Evolutionary conservation across 225 moss, liverwort and hornwort species (phyloP).

Genomic region (Anthoceros angustus): DNA sequence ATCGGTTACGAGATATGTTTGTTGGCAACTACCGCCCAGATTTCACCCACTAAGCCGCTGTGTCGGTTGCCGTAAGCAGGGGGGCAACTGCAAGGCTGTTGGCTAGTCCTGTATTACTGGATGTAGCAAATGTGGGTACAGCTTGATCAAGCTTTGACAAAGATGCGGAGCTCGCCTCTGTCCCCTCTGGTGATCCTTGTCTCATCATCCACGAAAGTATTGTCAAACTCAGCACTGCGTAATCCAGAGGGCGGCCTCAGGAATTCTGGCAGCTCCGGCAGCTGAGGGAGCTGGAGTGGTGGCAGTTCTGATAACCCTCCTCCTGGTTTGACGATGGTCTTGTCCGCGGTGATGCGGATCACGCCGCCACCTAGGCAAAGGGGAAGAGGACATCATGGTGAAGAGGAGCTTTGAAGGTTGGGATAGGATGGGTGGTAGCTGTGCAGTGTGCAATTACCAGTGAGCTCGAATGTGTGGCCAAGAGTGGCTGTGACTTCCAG

Average conservation of each 20-base stretch:
- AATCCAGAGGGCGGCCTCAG: slow-evolving; percentile 21
- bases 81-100: too few species aligned
- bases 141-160: slow-evolving; percentile 36
- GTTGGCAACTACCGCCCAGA: background rate
- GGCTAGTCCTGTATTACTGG: too few species aligned
- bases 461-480: slow-evolving; percentile 59
- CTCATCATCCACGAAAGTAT: slow-evolving; percentile 67
- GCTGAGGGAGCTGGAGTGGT: slow-evolving; percentile 51
- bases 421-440: background rate
- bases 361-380: slow-evolving; percentile 30
- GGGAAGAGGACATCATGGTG: background rate
- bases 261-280: slow-evolving; percentile 69
- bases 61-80: too few species aligned
- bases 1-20: background rate
- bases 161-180: slow-evolving; percentile 89
- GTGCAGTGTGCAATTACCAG: slow-evolving; percentile 19
- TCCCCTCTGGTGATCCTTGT: slow-evolving; percentile 83
- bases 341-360: slow-evolving; percentile 53
- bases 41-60: too few species aligned
- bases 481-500: slow-evolving; percentile 55
- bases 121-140: background rate
- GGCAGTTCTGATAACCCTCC: slow-evolving; percentile 53
- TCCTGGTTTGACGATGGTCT: slow-evolving; percentile 42
- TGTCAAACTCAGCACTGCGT: slow-evolving; percentile 38
- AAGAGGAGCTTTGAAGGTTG: background rate